A percentile compares a stretch with the other conserved stretches of the same genome.
phyloP scores from a whole-genome alignment of 441 rosid genomes.

The Jatropha podagrica region DNA sequence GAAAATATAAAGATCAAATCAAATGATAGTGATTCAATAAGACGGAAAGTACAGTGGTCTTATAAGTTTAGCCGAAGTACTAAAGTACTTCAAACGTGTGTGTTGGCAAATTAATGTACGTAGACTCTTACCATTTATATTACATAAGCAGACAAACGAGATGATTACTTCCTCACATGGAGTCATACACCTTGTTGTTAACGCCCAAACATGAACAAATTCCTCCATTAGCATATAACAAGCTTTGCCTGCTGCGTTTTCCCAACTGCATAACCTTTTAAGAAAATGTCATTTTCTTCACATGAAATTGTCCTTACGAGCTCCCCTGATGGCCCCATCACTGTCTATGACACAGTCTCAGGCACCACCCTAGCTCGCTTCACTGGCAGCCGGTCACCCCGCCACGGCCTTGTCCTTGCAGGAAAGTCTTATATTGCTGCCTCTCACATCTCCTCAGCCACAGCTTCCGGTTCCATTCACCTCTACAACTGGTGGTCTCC shows the following conservation, averaged over 20 bases:
- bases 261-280: background rate
- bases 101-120: background rate
- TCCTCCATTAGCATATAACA: background rate
- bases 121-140: background rate
- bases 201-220: background rate
- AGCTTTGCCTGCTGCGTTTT: background rate
- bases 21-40: too few species aligned
- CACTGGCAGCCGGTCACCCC: slow-evolving; percentile 44
- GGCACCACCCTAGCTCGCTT: slow-evolving; percentile 35
- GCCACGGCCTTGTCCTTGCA: slow-evolving; percentile 40
- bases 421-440: slow-evolving; percentile 42
- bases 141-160: background rate
- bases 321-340: slow-evolving; percentile 46
- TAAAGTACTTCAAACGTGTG: too few species aligned
- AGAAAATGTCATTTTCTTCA: slow-evolving; percentile 26
- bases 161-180: background rate
- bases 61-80: too few species aligned
- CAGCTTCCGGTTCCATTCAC: slow-evolving; percentile 40
- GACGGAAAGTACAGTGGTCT: too few species aligned
- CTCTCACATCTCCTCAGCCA: slow-evolving; percentile 41
- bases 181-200: background rate
- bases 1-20: too few species aligned
- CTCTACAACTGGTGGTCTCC: slow-evolving; percentile 54
- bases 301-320: slow-evolving; percentile 39
- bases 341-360: slow-evolving; percentile 36